phyloP scores from a whole-genome alignment of 441 rosid species.

The Euphorbia neoarborescens region DNA sequence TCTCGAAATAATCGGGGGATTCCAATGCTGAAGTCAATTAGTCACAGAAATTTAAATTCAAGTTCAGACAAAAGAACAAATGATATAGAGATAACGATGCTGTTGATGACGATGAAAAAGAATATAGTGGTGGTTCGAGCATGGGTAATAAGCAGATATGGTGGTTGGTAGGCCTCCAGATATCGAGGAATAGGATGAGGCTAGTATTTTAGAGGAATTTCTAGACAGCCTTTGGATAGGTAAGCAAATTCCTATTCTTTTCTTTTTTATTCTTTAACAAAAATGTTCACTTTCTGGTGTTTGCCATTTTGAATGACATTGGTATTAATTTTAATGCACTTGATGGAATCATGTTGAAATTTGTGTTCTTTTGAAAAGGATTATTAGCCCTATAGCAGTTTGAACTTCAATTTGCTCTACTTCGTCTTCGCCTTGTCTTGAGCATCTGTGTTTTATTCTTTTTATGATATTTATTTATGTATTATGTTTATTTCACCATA shows the following conservation, averaged over 20 bases:
- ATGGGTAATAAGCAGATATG: conserved; percentile 19
- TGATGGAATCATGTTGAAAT: no score
- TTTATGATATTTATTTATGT: neutral
- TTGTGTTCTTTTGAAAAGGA: neutral
- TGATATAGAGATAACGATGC: conserved; percentile 5
- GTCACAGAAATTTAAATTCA: conserved; percentile 21
- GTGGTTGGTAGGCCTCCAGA: conserved; percentile 15
- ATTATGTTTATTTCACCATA: neutral
- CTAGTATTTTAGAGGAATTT: conserved; percentile 42
- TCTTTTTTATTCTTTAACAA: neutral
- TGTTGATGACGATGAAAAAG: conserved; percentile 10
- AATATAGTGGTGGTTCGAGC: conserved; percentile 7
- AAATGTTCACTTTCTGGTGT: neutral
- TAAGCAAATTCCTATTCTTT: conserved; percentile 10
- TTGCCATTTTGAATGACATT: neutral
- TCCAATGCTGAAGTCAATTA: conserved; percentile 27
- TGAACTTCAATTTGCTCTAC: no score
- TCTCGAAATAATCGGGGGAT: conserved; percentile 20
- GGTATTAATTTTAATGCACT: neutral
- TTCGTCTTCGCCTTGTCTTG: no score
- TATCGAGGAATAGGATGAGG: conserved; percentile 20
- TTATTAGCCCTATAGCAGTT: no score
- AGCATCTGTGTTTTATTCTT: neutral
- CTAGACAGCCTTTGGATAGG: conserved; percentile 69
- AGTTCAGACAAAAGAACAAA: conserved; percentile 5